A percentile compares a stretch with the other conserved stretches of the same genome.
Conservation (phyloP, 164 flowering plant genomes). For the Vitis rupestris region DNA sequence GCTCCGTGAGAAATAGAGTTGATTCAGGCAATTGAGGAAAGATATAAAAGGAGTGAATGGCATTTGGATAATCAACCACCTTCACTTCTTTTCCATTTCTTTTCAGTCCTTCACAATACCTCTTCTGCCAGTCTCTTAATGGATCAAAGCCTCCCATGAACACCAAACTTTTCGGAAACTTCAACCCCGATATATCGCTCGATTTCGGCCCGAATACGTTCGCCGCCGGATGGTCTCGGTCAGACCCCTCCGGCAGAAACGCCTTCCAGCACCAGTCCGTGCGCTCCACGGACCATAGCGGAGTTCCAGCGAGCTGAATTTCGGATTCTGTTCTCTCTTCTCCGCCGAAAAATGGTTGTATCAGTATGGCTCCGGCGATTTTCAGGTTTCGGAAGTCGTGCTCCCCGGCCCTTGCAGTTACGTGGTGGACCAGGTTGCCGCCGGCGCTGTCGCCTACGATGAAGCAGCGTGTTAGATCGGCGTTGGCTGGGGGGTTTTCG, state of each 20-base stretch:
- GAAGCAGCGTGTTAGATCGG: slow-evolving; percentile 13
- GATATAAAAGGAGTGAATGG: slow-evolving; percentile 27
- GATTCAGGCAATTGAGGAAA: slow-evolving; percentile 24
- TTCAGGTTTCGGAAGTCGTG: slow-evolving; percentile 6
- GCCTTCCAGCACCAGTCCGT: slow-evolving; percentile 29
- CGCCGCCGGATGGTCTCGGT: slow-evolving; percentile 34
- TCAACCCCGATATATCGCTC: slow-evolving; percentile 14
- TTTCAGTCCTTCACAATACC: slow-evolving; percentile 25
- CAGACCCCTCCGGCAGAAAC: slow-evolving; percentile 36
- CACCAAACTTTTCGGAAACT: slow-evolving; percentile 24
- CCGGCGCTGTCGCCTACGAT: slow-evolving; percentile 34
- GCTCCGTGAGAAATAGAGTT: slow-evolving; percentile 10
- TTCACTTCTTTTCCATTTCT: slow-evolving; percentile 17
- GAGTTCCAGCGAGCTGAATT: slow-evolving; percentile 6
- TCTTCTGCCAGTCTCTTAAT: slow-evolving; percentile 28
- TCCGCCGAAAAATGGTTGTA: slow-evolving; percentile 34
- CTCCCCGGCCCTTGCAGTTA: slow-evolving; percentile 5
- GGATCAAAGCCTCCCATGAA: slow-evolving; percentile 34
- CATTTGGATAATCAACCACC: slow-evolving; percentile 24
- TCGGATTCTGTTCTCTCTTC: slow-evolving; percentile 40
- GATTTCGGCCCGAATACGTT: slow-evolving; percentile 26
- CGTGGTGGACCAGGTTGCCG: slow-evolving; percentile 28
- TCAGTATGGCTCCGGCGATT: slow-evolving; percentile 11
- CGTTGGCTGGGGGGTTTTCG: not conserved
- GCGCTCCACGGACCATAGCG: slow-evolving; percentile 6